Conservation (phyloP, 805 yeast genomes). For the Kodamaea leandrae region DNA sequence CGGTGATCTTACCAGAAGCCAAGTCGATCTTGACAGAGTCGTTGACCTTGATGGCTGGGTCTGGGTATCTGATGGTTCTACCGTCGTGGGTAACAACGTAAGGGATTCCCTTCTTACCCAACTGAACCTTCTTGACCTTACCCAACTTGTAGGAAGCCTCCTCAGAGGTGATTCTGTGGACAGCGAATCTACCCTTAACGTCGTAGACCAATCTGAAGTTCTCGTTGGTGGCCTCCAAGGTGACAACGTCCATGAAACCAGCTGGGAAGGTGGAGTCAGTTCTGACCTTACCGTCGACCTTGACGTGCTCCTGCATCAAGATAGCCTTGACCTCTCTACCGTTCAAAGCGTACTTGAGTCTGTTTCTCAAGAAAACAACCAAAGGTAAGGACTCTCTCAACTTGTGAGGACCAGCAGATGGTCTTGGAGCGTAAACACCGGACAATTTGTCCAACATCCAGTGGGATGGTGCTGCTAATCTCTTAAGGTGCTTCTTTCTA, state of each 20-base stretch:
- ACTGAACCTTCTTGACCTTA: conserved; percentile 96
- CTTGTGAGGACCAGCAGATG: conserved; percentile 89
- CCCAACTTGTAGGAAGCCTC: conserved; percentile 98
- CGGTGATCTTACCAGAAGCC: conserved; percentile 91
- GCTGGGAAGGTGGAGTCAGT: conserved; percentile 81
- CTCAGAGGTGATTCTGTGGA: conserved; percentile 98
- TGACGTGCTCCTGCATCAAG: conserved; percentile 34
- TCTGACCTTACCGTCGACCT: conserved; percentile 35
- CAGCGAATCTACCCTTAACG: conserved; percentile 98
- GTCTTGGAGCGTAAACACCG: conserved; percentile 99
- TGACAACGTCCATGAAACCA: conserved; percentile 98
- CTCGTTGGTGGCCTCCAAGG: conserved; percentile 97
- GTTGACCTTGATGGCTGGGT: conserved; percentile 93
- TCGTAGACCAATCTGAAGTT: conserved; percentile 99
- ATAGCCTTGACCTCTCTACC: conserved; percentile 35
- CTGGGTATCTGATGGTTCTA: conserved; percentile 99
- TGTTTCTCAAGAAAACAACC: conserved; percentile 33
- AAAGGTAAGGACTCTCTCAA: conserved; percentile 35
- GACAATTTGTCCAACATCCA: conserved; percentile 99
- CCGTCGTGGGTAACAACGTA: conserved; percentile 99
- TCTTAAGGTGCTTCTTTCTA: conserved; percentile 98
- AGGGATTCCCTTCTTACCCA: conserved; percentile 98
- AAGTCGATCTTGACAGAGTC: conserved; percentile 97
- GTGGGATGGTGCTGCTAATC: conserved; percentile 99
- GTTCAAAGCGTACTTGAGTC: conserved; percentile 34